Percentiles rank a stretch among this genome's conserved stretches.
These are phyloP conservation scores for Athelia sp. DNA, from an alignment of 1,284 basidiomycete genomes.

Conservation along the genomic window DNA sequence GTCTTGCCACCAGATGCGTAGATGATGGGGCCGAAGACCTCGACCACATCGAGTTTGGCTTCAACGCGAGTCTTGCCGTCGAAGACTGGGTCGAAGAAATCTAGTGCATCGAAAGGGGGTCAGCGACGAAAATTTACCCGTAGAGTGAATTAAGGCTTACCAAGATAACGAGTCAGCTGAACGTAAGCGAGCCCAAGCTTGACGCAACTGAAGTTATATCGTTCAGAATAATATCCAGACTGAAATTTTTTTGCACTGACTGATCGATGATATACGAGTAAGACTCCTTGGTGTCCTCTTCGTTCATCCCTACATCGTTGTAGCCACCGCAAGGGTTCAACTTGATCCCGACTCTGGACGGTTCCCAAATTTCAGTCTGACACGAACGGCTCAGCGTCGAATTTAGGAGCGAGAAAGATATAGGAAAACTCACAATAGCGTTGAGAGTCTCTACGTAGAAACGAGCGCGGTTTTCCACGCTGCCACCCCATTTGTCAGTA, in stretches of 20 bases:
- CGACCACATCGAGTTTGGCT: constrained; percentile 20
- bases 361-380: constrained; percentile 12
- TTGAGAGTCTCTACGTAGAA: constrained; percentile 35
- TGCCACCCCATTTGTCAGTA: constrained; percentile 41
- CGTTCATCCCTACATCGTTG: constrained; percentile 6
- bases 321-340: constrained; percentile 5
- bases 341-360: constrained; percentile 10
- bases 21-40: constrained; percentile 16
- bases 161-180: constrained; percentile 12
- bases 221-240: not conserved
- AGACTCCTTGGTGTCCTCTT: constrained; percentile 8
- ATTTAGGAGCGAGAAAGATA: too few relatives aligned
- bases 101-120: too few relatives aligned
- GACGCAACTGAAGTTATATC: constrained; percentile 1
- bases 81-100: constrained; percentile 6
- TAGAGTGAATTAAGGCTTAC: too few relatives aligned
- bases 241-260: not conserved
- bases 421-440: constrained; percentile 7
- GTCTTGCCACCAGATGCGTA: constrained; percentile 8
- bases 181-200: constrained; percentile 12
- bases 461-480: constrained; percentile 33
- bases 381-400: too few relatives aligned
- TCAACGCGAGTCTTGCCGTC: constrained; percentile 14
- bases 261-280: constrained; percentile 8
- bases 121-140: too few relatives aligned